phyloP scores from a whole-genome alignment of 1,139 yeast genomes.

The Saccharomyces hybrid region DNA sequence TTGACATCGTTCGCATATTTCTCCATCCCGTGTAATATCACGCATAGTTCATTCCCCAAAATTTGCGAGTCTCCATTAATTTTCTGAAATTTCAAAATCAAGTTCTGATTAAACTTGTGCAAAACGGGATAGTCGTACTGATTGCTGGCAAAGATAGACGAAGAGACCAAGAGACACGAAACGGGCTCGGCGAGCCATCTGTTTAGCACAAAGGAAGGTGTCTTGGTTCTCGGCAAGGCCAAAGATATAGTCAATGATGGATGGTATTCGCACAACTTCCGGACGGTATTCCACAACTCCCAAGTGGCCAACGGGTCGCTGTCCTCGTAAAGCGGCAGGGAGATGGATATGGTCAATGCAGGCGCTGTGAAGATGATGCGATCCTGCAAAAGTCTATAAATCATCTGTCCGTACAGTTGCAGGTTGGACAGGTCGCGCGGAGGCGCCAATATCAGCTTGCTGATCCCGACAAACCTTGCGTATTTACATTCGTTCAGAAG shows the following conservation, averaged over 20 bases:
- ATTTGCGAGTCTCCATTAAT: constrained; percentile 27
- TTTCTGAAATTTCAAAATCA: constrained; percentile 29
- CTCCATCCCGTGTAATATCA: constrained; percentile 41
- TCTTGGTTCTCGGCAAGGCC: constrained; percentile 44
- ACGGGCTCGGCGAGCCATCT: constrained; percentile 65
- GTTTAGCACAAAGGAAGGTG: constrained; percentile 42
- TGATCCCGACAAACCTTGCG: constrained; percentile 48
- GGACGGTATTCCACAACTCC: constrained; percentile 63
- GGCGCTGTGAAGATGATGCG: constrained; percentile 16
- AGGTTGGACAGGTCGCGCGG: constrained; percentile 50
- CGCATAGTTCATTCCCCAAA: constrained; percentile 21
- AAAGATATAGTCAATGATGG: constrained; percentile 47
- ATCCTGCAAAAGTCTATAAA: constrained; percentile 31
- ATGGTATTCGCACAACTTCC: constrained; percentile 47
- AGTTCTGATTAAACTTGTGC: constrained; percentile 44
- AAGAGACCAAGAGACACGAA: constrained; percentile 45
- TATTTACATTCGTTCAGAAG: constrained; percentile 49
- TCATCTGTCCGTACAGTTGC: constrained; percentile 41
- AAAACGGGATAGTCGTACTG: constrained; percentile 55
- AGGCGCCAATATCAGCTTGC: constrained; percentile 49
- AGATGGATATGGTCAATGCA: constrained; percentile 25
- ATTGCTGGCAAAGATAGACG: constrained; percentile 48
- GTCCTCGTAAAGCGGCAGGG: constrained; percentile 36
- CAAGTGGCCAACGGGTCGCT: constrained; percentile 52
- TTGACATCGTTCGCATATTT: constrained; percentile 33